Base-by-base conservation (phyloP, 148 eudicot genomes). In the Heliosperma pusillum region DNA sequence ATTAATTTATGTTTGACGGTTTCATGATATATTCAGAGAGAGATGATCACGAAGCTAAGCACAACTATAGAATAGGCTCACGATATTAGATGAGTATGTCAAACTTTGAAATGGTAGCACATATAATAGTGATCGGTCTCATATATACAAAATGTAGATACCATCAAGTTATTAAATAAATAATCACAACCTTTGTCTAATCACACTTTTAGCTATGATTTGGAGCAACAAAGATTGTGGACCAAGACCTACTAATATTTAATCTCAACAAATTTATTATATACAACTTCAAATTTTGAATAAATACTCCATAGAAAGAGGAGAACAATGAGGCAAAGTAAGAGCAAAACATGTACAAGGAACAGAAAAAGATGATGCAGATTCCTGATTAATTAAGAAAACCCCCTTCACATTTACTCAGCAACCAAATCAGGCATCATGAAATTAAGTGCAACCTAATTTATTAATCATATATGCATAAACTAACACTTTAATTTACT, bases 201-300 rank as follows among this genome's bases (percentile, higher is more conserved):
- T 40, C 72, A 69, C 30, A 12, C 11, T 67, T 36, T 69, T 66
- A 76, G 40, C 44, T 45, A 68, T 47, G 42, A 58, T 40, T 21
- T 44, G 73, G 58, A 67, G 57, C 15, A 67, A 68, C 67, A 76
- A 76, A 76, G 79, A 76, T 58, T 59, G 79, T 76, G 79, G n/a
- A 45, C 64, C 52, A 69, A 69, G 20, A 68, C 42, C 10, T 1
- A 64, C 6, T 65, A 20, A 64, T 74, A 24, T 45, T 50, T 47
- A 65, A 65, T 64, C 29, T 25, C 10, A 1, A 45, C 22, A 40
- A 19, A 5, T 63, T 53, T 12, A 47, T 47, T 20, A 17, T 30
- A 36, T 13, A 25, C 15, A 26, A 10, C 2, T 74, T 16, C 33
- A 29, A 30, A 1, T 2, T 20, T 27, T 27, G 66, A 75, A 20